phyloP scores from a whole-genome alignment of 345 rosid species.

The Cardamine chenopodiifolia region DNA sequence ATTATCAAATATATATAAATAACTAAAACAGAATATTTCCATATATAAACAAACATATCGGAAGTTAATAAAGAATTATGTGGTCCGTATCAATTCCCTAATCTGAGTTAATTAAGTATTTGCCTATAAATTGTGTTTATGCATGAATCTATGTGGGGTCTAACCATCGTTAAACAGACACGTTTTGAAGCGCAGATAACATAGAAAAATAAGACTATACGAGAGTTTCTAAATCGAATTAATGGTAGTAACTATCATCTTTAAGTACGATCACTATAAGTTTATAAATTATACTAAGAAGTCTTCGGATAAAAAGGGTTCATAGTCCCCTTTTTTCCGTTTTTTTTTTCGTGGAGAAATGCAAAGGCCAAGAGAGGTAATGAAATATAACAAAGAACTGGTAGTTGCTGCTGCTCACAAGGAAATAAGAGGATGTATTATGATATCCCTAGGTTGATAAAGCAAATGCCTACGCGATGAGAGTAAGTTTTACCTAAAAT shows the following conservation, averaged over 20 bases:
- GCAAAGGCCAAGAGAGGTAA: too few species aligned
- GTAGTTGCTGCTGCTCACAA: too few species aligned
- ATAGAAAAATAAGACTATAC: slow-evolving; percentile 19
- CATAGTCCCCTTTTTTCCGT: not conserved
- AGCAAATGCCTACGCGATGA: too few species aligned
- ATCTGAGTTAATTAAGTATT: slow-evolving; percentile 7
- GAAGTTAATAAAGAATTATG: slow-evolving; percentile 11
- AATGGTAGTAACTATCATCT: not conserved
- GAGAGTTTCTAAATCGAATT: slow-evolving; percentile 13
- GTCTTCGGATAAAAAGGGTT: slow-evolving; percentile 2
- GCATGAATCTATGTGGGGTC: slow-evolving; percentile 13
- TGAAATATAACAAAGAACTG: too few species aligned
- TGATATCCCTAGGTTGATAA: too few species aligned
- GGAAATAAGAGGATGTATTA: too few species aligned
- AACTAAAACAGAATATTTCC: not conserved
- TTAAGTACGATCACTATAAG: slow-evolving; percentile 1
- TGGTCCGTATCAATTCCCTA: slow-evolving; percentile 28
- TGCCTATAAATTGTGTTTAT: slow-evolving; percentile 1
- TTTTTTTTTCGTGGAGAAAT: not conserved
- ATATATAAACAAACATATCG: not conserved
- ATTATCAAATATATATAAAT: not conserved
- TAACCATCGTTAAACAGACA: slow-evolving; percentile 16
- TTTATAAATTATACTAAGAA: not conserved
- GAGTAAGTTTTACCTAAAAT: too few species aligned
- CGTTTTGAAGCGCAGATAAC: slow-evolving; percentile 22